Percentiles rank a stretch among this genome's conserved stretches.
Conservation (phyloP, 225 moss, liverwort and hornwort genomes). For the Ulota crispa region DNA sequence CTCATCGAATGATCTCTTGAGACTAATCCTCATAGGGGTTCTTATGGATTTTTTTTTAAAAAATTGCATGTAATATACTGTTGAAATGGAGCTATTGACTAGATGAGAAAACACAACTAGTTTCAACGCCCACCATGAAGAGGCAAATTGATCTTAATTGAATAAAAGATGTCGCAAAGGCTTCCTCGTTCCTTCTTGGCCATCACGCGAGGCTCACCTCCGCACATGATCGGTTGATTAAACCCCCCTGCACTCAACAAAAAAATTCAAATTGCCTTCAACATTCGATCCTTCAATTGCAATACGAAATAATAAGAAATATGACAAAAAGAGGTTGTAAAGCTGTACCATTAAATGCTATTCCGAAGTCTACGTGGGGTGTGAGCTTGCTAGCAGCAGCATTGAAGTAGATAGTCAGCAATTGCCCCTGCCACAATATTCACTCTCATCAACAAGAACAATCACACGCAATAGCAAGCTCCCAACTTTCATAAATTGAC, state of each 20-base stretch:
- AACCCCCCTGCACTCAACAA: slow-evolving; percentile 70
- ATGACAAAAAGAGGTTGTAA: neutral
- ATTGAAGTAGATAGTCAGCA: slow-evolving; percentile 73
- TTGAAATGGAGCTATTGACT: neutral
- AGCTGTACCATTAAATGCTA: slow-evolving; percentile 83
- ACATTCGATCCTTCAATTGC: neutral
- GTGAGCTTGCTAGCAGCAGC: slow-evolving; percentile 59
- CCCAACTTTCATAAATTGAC: neutral
- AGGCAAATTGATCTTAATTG: slow-evolving; percentile 90
- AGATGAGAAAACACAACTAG: neutral
- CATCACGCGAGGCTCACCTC: slow-evolving; percentile 92
- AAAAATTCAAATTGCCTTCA: neutral
- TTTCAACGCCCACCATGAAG: slow-evolving; percentile 55
- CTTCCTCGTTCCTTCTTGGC: slow-evolving; percentile 70
- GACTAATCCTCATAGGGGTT: neutral
- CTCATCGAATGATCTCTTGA: neutral
- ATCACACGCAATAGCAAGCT: neutral
- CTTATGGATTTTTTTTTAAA: neutral
- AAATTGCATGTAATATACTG: neutral
- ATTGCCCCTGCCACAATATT: slow-evolving; percentile 53
- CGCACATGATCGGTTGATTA: slow-evolving; percentile 97
- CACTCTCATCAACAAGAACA: neutral
- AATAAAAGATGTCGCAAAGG: slow-evolving; percentile 58
- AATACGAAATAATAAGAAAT: neutral
- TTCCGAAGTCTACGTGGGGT: slow-evolving; percentile 69